These are phyloP conservation scores for Cryomyces minteri DNA, from an alignment of 495 filamentous ascomycete genomes.

Conservation along the genomic window DNA sequence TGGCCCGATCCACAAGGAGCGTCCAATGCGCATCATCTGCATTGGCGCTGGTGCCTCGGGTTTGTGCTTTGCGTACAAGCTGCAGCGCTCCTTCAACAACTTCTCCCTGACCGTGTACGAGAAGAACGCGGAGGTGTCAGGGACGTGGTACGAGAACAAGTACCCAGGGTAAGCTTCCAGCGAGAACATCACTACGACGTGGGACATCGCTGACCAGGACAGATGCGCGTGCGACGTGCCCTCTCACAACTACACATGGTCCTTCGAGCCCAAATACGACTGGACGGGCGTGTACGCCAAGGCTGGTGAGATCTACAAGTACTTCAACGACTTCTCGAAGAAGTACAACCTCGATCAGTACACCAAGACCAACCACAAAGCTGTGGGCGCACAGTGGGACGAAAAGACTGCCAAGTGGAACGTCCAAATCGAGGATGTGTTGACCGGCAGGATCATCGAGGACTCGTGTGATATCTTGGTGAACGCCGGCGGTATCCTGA, in stretches of 20 bases:
- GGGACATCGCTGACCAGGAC: slow-evolving; percentile 10
- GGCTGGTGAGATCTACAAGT: slow-evolving; percentile 18
- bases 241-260: slow-evolving; percentile 15
- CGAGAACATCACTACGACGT: slow-evolving; percentile 17
- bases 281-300: slow-evolving; percentile 18
- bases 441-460: slow-evolving; percentile 9
- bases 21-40: slow-evolving; percentile 13
- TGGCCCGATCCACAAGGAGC: slow-evolving; percentile 5
- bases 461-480: slow-evolving; percentile 17
- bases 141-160: slow-evolving; percentile 33
- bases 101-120: slow-evolving; percentile 11
- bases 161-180: slow-evolving; percentile 31
- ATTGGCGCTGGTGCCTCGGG: slow-evolving; percentile 15
- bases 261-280: slow-evolving; percentile 19
- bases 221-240: slow-evolving; percentile 30
- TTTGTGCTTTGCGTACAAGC: slow-evolving; percentile 14
- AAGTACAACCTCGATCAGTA: slow-evolving; percentile 8
- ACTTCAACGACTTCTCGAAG: slow-evolving; percentile 14
- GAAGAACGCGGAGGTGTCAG: slow-evolving; percentile 12
- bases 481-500: slow-evolving; percentile 17
- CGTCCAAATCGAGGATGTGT: not conserved
- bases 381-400: slow-evolving; percentile 14
- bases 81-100: slow-evolving; percentile 11
- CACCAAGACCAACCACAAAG: slow-evolving; percentile 15
- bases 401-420: slow-evolving; percentile 11